Conservation (phyloP, 2,329 filamentous ascomycete genomes). For the Xylariales sp. region DNA sequence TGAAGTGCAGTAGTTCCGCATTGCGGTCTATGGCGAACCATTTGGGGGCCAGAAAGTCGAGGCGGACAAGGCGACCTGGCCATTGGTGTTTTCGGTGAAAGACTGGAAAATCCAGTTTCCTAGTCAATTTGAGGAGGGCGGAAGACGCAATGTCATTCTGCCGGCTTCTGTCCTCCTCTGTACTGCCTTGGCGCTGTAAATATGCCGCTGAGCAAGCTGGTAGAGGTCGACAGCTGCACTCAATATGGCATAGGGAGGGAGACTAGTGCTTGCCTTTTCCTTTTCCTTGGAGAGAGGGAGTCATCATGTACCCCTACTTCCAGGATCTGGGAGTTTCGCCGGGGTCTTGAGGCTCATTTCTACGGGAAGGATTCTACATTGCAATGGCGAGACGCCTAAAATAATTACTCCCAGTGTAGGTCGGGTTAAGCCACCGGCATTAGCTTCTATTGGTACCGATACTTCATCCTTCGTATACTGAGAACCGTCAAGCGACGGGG, state of each 20-base stretch:
- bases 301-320: too few species aligned
- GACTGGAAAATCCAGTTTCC: not conserved
- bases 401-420: not conserved
- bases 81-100: constrained; percentile 3
- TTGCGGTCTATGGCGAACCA: constrained; percentile 8
- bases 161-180: not conserved
- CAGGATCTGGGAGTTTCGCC: not conserved
- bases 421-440: not conserved
- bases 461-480: constrained; percentile 1
- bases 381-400: not conserved
- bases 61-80: constrained; percentile 6
- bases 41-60: constrained; percentile 5
- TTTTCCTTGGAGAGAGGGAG: too few species aligned
- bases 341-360: constrained; percentile 7
- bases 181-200: not conserved
- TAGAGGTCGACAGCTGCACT: too few species aligned
- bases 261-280: not conserved
- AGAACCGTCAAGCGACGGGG: not conserved
- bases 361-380: constrained; percentile 4
- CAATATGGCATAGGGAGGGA: not conserved
- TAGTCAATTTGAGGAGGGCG: not conserved
- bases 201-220: not conserved
- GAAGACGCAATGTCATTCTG: not conserved
- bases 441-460: constrained; percentile 5
- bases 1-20: not conserved